These are phyloP conservation scores for Fragilariopsis cylindrus DNA, from an alignment of 108 stramenopile species.

Conservation along the genomic window DNA sequence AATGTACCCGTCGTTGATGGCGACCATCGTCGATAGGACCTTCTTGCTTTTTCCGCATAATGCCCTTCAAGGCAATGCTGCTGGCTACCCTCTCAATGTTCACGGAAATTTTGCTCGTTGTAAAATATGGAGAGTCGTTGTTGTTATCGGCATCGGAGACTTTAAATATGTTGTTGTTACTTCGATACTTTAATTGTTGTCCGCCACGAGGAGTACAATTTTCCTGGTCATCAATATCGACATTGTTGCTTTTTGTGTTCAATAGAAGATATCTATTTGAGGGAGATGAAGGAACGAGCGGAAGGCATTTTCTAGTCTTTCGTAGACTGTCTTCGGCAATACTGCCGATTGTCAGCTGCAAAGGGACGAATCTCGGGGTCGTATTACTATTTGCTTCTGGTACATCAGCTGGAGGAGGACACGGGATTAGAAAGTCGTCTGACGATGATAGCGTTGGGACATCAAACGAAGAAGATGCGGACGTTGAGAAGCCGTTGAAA, in stretches of 20 bases:
- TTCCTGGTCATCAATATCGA: background rate
- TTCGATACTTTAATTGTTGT: too few relatives aligned
- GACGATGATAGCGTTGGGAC: background rate
- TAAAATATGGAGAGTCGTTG: too few relatives aligned
- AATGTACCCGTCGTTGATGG: background rate
- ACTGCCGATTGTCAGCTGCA: background rate
- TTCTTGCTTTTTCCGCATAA: background rate
- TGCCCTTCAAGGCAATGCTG: background rate
- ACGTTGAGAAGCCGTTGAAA: background rate
- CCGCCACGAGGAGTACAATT: background rate
- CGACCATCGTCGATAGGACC: background rate
- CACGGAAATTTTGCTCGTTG: too few relatives aligned
- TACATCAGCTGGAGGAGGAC: background rate
- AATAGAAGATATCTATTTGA: background rate
- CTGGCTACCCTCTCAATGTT: too few relatives aligned
- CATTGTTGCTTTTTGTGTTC: background rate
- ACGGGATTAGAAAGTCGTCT: background rate
- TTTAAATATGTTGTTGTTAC: too few relatives aligned
- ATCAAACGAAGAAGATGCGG: constrained; percentile 2
- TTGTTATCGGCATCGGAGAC: too few relatives aligned
- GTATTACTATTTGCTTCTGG: too few relatives aligned
- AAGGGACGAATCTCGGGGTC: background rate
- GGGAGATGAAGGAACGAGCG: background rate
- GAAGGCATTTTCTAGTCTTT: background rate
- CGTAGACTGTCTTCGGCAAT: constrained; percentile 14